These are phyloP conservation scores for Rhodomyrtus tomentosa DNA, from an alignment of 345 rosid genomes.

Conservation along the genomic window DNA sequence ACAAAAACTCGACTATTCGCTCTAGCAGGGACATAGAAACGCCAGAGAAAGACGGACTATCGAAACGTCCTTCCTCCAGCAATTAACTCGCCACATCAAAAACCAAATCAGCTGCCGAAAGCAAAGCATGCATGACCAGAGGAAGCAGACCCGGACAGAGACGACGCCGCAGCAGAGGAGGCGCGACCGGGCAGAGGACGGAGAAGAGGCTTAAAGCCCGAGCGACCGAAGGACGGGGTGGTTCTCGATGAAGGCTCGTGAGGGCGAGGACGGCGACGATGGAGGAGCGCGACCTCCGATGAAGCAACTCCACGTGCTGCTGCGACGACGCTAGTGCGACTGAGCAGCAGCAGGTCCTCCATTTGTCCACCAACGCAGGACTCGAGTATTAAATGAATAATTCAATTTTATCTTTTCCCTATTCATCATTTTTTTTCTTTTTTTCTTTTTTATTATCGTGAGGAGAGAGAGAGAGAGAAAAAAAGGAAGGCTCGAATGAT, in stretches of 20 bases:
- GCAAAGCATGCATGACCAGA: neutral
- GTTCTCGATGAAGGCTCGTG: neutral
- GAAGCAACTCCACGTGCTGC: neutral
- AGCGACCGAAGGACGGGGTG: neutral
- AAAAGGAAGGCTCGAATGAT: neutral
- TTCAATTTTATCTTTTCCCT: too few species aligned
- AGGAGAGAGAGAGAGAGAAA: neutral
- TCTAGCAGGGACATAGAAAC: neutral
- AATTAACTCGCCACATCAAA: neutral
- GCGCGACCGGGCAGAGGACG: neutral
- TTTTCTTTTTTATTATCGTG: too few species aligned
- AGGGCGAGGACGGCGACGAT: neutral
- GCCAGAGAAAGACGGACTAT: neutral
- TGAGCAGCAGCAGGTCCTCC: neutral
- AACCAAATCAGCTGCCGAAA: neutral
- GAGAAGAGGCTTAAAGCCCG: neutral
- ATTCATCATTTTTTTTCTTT: too few species aligned
- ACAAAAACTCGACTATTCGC: neutral
- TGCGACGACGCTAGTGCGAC: neutral
- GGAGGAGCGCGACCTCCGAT: neutral
- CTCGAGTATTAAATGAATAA: neutral
- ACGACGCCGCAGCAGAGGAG: neutral
- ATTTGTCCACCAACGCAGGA: neutral
- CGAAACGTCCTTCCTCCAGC: neutral
- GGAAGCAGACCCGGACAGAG: neutral